phyloP scores from a whole-genome alignment of 2,329 filamentous ascomycete species.

The Fusarium neocosmosporiellum region DNA sequence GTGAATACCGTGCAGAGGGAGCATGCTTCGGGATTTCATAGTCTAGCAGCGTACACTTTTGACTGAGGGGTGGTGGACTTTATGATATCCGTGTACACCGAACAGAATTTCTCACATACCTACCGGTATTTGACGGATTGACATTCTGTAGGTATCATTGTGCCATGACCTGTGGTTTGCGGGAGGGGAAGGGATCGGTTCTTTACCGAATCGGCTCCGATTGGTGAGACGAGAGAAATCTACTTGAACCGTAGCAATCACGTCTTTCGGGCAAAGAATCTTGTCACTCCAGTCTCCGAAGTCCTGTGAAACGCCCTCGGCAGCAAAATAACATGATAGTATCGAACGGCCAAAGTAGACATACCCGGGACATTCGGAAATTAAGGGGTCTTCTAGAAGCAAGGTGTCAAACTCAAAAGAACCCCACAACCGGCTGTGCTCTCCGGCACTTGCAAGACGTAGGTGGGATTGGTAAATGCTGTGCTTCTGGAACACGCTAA shows the following conservation, averaged over 20 bases:
- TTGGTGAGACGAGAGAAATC: not conserved
- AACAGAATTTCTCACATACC: too few species aligned
- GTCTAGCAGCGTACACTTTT: conserved; percentile 18
- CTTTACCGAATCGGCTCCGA: not conserved
- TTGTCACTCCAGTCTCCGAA: not conserved
- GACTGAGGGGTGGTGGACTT: not conserved
- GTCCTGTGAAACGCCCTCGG: too few species aligned
- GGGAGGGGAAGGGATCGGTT: not conserved
- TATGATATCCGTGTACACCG: not conserved
- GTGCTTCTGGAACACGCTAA: not conserved
- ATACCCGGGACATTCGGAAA: not conserved
- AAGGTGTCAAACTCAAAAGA: not conserved
- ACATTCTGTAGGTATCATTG: too few species aligned
- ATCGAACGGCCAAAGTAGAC: not conserved
- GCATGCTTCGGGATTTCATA: conserved; percentile 21
- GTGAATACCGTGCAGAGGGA: conserved; percentile 48
- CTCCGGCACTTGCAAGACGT: not conserved
- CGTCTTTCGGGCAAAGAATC: not conserved
- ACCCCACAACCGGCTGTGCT: not conserved
- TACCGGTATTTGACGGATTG: too few species aligned
- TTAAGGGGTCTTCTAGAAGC: not conserved
- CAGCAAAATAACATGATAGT: too few species aligned
- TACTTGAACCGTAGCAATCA: not conserved
- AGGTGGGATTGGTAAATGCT: not conserved
- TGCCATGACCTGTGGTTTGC: too few species aligned